Evolutionary conservation across 352 stramenopile genomes (phyloP).

Genomic region (Phytophthora pisi): DNA sequence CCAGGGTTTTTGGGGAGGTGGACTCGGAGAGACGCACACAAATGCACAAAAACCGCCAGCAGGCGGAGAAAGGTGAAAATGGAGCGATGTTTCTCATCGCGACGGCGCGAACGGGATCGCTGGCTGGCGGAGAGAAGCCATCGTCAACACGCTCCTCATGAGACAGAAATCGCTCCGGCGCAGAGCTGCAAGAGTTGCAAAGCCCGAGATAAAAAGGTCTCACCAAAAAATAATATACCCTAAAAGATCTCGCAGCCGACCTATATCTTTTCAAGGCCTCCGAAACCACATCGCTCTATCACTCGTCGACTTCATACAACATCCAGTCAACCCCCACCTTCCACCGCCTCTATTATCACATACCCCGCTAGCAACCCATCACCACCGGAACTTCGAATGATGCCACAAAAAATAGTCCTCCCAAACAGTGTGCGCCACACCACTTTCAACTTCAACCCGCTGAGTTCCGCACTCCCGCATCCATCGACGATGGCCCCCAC

Average conservation of each 20-base stretch:
- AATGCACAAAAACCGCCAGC: slow-evolving; percentile 9
- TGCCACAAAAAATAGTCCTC: neutral
- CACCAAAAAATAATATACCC: too few relatives aligned
- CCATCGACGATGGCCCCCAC: slow-evolving; percentile 5
- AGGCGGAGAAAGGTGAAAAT: neutral
- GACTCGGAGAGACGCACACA: slow-evolving; percentile 16
- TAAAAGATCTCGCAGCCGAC: neutral
- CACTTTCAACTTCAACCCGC: slow-evolving; percentile 26
- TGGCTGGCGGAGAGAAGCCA: neutral
- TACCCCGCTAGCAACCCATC: neutral
- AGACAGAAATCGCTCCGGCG: neutral
- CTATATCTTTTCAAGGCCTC: slow-evolving; percentile 19
- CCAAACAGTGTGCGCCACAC: slow-evolving; percentile 15
- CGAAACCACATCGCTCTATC: slow-evolving; percentile 4
- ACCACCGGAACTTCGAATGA: slow-evolving; percentile 10
- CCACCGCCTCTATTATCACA: neutral
- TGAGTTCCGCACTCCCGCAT: neutral
- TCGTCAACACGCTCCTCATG: neutral
- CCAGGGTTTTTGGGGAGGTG: slow-evolving; percentile 10
- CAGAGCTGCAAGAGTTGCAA: neutral
- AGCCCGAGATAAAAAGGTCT: neutral
- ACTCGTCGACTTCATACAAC: slow-evolving; percentile 6
- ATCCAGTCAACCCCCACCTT: neutral
- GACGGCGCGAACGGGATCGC: neutral
- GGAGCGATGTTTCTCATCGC: neutral